phyloP scores from a whole-genome alignment of 129 eudicot species.

The Centaurea solstitialis region DNA sequence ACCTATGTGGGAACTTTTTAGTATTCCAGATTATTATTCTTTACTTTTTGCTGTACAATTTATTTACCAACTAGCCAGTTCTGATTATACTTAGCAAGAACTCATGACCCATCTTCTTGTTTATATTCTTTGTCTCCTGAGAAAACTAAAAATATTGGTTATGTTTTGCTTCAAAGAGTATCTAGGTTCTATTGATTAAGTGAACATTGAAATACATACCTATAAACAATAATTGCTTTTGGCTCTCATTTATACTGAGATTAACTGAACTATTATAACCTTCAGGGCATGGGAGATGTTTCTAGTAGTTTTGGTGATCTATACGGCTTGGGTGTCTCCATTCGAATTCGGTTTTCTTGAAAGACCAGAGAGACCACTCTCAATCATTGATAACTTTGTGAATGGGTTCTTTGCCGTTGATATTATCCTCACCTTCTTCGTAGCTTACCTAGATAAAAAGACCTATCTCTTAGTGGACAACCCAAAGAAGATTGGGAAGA shows the following conservation, averaged over 20 bases:
- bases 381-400: constrained; percentile 43
- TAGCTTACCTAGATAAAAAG: constrained; percentile 46
- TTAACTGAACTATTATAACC: not conserved
- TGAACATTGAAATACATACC: not conserved
- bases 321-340: constrained; percentile 64
- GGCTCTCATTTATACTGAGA: not conserved
- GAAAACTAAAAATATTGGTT: not conserved
- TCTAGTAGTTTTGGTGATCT: constrained; percentile 53
- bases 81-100: not conserved
- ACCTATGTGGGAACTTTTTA: not conserved
- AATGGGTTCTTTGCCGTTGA: constrained; percentile 46
- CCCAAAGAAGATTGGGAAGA: constrained; percentile 57
- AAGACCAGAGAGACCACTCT: constrained; percentile 35
- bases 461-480: constrained; percentile 50
- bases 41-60: not conserved
- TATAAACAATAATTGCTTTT: not conserved
- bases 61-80: not conserved
- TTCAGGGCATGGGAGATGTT: constrained; percentile 55
- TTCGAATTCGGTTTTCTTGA: constrained; percentile 59
- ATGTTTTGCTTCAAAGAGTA: not conserved
- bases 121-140: not conserved
- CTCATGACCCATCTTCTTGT: not conserved
- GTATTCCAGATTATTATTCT: not conserved
- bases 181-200: not conserved
- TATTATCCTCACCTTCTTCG: constrained; percentile 52